These are phyloP conservation scores for Phaffia australis DNA, from an alignment of 768 basidiomycete species.

Conservation along the genomic window DNA sequence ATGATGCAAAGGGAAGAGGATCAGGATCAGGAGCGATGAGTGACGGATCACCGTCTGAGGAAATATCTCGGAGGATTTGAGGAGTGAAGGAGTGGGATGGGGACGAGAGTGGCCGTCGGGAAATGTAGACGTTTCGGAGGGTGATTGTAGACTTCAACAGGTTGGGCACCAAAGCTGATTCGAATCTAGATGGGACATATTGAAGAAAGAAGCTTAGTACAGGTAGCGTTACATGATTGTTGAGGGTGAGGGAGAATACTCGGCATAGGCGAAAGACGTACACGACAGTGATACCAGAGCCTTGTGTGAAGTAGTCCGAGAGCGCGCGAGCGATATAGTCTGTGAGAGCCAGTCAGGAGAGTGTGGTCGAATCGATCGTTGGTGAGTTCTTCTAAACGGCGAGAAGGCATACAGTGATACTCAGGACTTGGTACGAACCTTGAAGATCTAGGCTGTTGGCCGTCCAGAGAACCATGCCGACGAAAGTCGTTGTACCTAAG, in stretches of 20 bases:
- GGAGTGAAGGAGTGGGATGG: slow-evolving; percentile 26
- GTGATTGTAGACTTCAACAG: slow-evolving; percentile 94
- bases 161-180: slow-evolving; percentile 94
- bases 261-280: slow-evolving; percentile 24
- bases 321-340: slow-evolving; percentile 77
- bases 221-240: not conserved
- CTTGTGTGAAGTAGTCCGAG: slow-evolving; percentile 82
- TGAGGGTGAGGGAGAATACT: not conserved
- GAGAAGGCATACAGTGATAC: not conserved
- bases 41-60: slow-evolving; percentile 2
- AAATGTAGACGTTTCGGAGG: slow-evolving; percentile 93
- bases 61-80: slow-evolving; percentile 5
- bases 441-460: slow-evolving; percentile 77
- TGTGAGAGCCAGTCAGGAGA: slow-evolving; percentile 32
- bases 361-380: not conserved
- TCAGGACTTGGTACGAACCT: slow-evolving; percentile 44
- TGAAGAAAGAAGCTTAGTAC: not conserved
- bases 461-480: slow-evolving; percentile 81
- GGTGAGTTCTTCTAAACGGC: not conserved
- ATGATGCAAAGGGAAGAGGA: slow-evolving; percentile 14
- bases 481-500: slow-evolving; percentile 94
- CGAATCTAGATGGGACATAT: slow-evolving; percentile 46
- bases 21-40: not conserved
- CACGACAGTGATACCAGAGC: slow-evolving; percentile 86
- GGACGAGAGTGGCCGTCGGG: slow-evolving; percentile 52